Base-by-base conservation (phyloP, 495 filamentous ascomycete species). In the Parmelia sp. region DNA sequence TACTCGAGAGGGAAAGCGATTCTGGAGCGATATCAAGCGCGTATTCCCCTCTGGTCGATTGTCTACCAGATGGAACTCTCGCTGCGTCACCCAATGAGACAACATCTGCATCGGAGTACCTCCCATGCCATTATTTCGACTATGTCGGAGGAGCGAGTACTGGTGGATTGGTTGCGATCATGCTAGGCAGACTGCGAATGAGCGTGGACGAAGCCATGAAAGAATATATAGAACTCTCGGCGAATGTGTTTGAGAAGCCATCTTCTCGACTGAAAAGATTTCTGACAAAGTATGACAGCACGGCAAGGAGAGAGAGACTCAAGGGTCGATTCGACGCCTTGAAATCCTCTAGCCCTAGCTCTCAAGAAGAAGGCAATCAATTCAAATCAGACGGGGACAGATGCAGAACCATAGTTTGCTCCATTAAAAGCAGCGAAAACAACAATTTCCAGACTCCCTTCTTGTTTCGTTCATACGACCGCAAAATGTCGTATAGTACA, bases 151-250 rank as follows among this genome's bases (percentile, higher is more conserved):
- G 66, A 3, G 21, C 66, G n/a, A 58, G 66, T 45, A 60, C 62
- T 7, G 66, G 66, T n/a, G 66, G 67, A 15, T 33, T 70, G 17
- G 47, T 69, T 27, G 67, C 67, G 5, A 70, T 70, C 27, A 62
- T 70, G 68, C 59, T 70, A 11, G 60, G 67, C n/a, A 63, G 68
- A 40, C 49, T 70, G 44, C 49, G 67, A 2, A 70, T 70, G 68
- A 66, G 21, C 27, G 64, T 70, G 29, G 67, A 68, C 31, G 75
- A 82, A 66, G 79, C 73, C 45, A 71, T 83, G 36, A 68, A 73
- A 35, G 75, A 79, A 31, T 83, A 83, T 63, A 63, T 70, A 27
- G 57, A 73, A 33, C 74, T 83, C 40, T 74, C 71, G 55, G 23
- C 69, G 49, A 55, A 67, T 42, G 58, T 58, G 10, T 61, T 65